phyloP scores from a whole-genome alignment of 257 asterid species.

The Thymus quinquecostatus region DNA sequence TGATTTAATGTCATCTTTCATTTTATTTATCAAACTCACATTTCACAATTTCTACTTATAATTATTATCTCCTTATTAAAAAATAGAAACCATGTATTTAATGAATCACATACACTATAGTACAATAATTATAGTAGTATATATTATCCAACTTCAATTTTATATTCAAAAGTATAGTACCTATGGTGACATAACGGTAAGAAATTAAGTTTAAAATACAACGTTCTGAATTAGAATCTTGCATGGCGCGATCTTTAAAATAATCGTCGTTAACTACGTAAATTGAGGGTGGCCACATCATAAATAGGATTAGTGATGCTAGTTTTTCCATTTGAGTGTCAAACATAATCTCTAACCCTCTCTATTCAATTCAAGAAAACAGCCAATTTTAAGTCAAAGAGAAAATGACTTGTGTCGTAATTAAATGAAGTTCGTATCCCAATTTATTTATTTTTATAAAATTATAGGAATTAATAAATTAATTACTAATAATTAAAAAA shows the following conservation, averaged over 20 bases:
- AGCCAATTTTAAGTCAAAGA: neutral
- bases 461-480: neutral
- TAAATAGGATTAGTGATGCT: slow-evolving; percentile 1
- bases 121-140: too few species aligned
- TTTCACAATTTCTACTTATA: too few species aligned
- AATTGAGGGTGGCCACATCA: slow-evolving; percentile 8
- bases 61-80: too few species aligned
- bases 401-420: slow-evolving; percentile 14
- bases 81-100: too few species aligned
- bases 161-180: too few species aligned
- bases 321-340: slow-evolving; percentile 26
- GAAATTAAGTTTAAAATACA: too few species aligned
- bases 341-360: slow-evolving; percentile 11
- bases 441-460: neutral
- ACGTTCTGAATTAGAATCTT: too few species aligned
- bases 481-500: neutral
- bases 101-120: too few species aligned
- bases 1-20: slow-evolving; percentile 10
- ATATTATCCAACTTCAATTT: too few species aligned
- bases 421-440: neutral
- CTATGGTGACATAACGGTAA: too few species aligned
- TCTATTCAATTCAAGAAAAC: neutral
- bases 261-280: neutral
- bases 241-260: too few species aligned
- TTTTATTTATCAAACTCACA: neutral